Evolutionary conservation across 371 early-diverging fungal species (phyloP), one percentile per base, ranked within the genome.

Genomic region (Dinochytrium kinnereticum): DNA sequence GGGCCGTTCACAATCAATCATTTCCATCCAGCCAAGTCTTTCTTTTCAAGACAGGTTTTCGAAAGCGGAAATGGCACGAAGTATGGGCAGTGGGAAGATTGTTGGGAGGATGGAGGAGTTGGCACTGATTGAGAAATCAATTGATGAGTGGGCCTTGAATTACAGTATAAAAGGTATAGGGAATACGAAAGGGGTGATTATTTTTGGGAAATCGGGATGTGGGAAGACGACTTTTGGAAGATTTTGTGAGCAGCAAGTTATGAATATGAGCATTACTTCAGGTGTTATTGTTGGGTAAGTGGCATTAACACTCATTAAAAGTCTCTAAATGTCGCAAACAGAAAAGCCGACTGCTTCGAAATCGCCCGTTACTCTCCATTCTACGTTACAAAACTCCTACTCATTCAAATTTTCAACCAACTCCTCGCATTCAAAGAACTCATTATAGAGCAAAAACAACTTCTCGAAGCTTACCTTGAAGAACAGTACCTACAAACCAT

Each of bases 201-300:
- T 38, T 33, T 66, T 66, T 24, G 66, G 66, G 44, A 49, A 66
- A 17, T 66, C 66, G 5, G 66, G 66, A 10, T 66, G 66, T 28
- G 66, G 66, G 30, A 66, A 66, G 66, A 66, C 66, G 10, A 34
- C 40, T 21, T 10, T 66, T 17, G 37, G 40, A 17, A 15, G 17
- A n/a, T 40, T 40, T 30, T 38, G 39, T 44, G 61, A 61, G 26
- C 5, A 53, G 10, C 5, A 21, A 5, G 5, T 53, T 13, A 53
- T 13, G 5, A 21, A 5, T 26, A 26, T 21, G 26, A n/a, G n/a
- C n/a, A n/a, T n/a, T n/a, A n/a, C n/a, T n/a, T n/a, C n/a, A n/a
- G n/a, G n/a, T n/a, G 49, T 44, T 10, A 44, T 44, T 44, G 49
- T 13, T 13, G 21, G 21, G 49, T 13, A 44, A 44, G 13, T 44